phyloP scores from a whole-genome alignment of 2,329 filamentous ascomycete genomes.

The Furcasterigmium sp. region DNA sequence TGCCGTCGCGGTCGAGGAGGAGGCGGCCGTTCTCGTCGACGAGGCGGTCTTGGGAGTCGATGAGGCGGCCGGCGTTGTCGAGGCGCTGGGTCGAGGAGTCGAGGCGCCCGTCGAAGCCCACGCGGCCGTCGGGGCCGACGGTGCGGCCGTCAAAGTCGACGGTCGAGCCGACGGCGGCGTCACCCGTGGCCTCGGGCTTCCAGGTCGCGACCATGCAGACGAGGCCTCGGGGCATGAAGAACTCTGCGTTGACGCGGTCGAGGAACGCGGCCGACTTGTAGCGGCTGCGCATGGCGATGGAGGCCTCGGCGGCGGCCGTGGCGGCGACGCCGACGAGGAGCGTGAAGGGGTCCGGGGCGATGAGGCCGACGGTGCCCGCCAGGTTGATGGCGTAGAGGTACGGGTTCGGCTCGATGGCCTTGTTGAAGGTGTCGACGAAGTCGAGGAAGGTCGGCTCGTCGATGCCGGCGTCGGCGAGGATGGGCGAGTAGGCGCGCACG shows the following conservation, averaged over 20 bases:
- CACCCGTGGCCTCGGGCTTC: conserved; percentile 29
- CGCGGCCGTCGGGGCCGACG: no score
- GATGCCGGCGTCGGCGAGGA: conserved; percentile 39
- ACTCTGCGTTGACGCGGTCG: conserved; percentile 47
- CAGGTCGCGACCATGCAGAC: conserved; percentile 46
- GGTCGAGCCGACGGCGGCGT: conserved; percentile 15
- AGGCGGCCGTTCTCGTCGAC: no score
- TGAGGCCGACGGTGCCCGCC: conserved; percentile 29
- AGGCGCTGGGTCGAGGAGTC: background rate
- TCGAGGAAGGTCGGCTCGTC: conserved; percentile 40
- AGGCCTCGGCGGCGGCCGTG: conserved; percentile 33
- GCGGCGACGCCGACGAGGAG: conserved; percentile 37
- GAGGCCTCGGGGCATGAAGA: conserved; percentile 52
- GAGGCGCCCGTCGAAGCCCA: conserved; percentile 20
- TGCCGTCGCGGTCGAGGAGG: background rate
- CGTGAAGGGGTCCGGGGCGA: conserved; percentile 31
- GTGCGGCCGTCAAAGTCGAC: conserved; percentile 23
- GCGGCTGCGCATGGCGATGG: conserved; percentile 32
- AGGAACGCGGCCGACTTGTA: conserved; percentile 47
- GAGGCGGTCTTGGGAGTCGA: background rate
- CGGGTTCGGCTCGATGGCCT: conserved; percentile 25
- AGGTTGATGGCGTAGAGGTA: conserved; percentile 35
- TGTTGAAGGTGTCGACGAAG: conserved; percentile 42
- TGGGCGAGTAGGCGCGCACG: conserved; percentile 45
- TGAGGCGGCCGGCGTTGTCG: background rate